Evolutionary conservation across 345 rosid species (phyloP).

Genomic region (Leavenworthia alabamica): DNA sequence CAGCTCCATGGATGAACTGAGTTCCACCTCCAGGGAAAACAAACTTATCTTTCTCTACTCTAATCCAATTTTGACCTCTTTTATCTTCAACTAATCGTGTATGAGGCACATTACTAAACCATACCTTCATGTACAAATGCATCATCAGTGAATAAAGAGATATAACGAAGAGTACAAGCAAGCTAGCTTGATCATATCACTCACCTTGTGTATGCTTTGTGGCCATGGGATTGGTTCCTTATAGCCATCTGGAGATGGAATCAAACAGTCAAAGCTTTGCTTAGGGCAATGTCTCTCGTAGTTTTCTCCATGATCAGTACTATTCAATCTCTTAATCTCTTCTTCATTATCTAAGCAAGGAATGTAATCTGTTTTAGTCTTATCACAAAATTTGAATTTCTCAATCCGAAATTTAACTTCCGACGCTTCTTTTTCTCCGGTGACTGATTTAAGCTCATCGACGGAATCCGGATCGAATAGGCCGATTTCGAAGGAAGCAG

Average conservation of each 20-base stretch:
- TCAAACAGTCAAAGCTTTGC: conserved; percentile 42
- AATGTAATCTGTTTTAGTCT: conserved; percentile 36
- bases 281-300: conserved; percentile 58
- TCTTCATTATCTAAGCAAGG: conserved; percentile 46
- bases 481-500: conserved; percentile 41
- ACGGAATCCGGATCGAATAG: conserved; percentile 31
- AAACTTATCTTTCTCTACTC: conserved; percentile 43
- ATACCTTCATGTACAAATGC: conserved; percentile 35
- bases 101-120: conserved; percentile 56
- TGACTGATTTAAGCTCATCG: conserved; percentile 25
- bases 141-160: conserved; percentile 1
- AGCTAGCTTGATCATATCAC: not conserved
- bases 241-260: conserved; percentile 49
- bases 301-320: conserved; percentile 23
- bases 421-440: conserved; percentile 14
- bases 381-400: conserved; percentile 35
- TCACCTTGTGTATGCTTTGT: conserved; percentile 54
- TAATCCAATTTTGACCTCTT: conserved; percentile 48
- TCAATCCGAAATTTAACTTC: conserved; percentile 3
- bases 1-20: conserved; percentile 46
- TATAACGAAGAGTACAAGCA: not conserved
- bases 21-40: conserved; percentile 50
- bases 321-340: conserved; percentile 33
- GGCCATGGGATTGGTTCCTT: conserved; percentile 51
- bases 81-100: conserved; percentile 42